Evolutionary conservation across 139 green algal genomes (phyloP).

Genomic region (Asterochloris erici): DNA sequence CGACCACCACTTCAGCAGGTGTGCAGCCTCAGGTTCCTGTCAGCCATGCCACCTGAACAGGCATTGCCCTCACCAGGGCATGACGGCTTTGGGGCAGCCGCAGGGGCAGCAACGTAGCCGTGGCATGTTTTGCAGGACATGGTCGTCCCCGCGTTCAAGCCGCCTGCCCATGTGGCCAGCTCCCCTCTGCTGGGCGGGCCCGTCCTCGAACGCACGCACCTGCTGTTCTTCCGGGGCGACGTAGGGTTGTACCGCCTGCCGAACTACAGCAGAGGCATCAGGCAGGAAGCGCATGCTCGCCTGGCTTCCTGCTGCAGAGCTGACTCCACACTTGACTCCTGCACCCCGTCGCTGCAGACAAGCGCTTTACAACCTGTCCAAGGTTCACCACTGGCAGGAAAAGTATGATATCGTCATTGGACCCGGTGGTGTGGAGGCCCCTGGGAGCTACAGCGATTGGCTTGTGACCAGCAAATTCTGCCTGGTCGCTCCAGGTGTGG

Average conservation of each 20-base stretch:
- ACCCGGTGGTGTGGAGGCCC: neutral
- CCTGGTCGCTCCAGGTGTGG: neutral
- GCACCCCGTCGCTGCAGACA: no score
- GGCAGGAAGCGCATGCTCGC: conserved; percentile 32
- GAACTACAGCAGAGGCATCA: conserved; percentile 32
- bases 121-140: conserved; percentile 36
- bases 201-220: conserved; percentile 24
- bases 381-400: neutral
- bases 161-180: conserved; percentile 23
- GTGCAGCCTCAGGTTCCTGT: no score
- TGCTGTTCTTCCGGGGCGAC: conserved; percentile 31
- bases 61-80: no score
- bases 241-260: conserved; percentile 23
- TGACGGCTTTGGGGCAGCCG: no score
- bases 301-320: no score
- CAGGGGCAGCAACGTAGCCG: no score
- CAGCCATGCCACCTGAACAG: no score
- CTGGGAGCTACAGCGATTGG: neutral
- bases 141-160: conserved; percentile 45
- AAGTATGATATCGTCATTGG: neutral
- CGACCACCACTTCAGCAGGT: no score
- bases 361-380: neutral
- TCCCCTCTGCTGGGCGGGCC: conserved; percentile 22
- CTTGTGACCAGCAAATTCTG: neutral
- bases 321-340: no score